Percentiles rank a stretch among this genome's conserved stretches.
Conservation (phyloP, 1,284 basidiomycete species). For the Tylopilus sp. region DNA sequence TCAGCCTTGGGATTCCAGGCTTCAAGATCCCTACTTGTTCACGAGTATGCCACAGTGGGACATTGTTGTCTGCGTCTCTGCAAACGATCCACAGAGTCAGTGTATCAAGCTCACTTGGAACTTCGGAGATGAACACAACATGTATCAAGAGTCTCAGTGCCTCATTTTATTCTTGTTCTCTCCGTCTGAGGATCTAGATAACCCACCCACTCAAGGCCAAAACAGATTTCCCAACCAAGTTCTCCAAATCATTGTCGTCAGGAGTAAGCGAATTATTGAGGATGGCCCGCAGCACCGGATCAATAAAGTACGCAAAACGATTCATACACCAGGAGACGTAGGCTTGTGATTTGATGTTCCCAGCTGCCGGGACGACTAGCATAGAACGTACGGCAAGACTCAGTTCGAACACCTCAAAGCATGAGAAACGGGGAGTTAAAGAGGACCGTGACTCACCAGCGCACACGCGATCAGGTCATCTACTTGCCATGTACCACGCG, state of each 20-base stretch:
- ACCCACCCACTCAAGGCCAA: constrained; percentile 76
- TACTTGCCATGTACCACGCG: constrained; percentile 72
- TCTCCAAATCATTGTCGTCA: constrained; percentile 84
- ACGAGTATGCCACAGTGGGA: constrained; percentile 77
- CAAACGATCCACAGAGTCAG: constrained; percentile 1
- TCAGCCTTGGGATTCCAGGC: constrained; percentile 51
- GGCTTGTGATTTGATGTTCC: constrained; percentile 79
- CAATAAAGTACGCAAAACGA: constrained; percentile 71
- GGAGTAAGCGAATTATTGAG: constrained; percentile 70
- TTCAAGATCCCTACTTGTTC: constrained; percentile 56
- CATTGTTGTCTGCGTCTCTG: constrained; percentile 73
- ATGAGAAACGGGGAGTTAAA: neutral
- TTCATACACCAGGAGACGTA: constrained; percentile 76
- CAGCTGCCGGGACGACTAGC: constrained; percentile 67
- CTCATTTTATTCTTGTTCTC: neutral
- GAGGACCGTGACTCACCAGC: constrained; percentile 53
- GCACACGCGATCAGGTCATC: constrained; percentile 73
- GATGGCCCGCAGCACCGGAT: constrained; percentile 69
- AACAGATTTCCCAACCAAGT: constrained; percentile 65
- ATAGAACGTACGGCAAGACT: neutral
- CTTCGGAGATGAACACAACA: neutral
- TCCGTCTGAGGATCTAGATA: neutral
- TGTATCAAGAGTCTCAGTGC: neutral
- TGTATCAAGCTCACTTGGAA: neutral
- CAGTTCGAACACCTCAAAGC: neutral